Percentiles rank a stretch among this genome's conserved stretches.
Evolutionary conservation across 768 basidiomycete genomes (phyloP).

Genomic region (Macrocybe gigantea): DNA sequence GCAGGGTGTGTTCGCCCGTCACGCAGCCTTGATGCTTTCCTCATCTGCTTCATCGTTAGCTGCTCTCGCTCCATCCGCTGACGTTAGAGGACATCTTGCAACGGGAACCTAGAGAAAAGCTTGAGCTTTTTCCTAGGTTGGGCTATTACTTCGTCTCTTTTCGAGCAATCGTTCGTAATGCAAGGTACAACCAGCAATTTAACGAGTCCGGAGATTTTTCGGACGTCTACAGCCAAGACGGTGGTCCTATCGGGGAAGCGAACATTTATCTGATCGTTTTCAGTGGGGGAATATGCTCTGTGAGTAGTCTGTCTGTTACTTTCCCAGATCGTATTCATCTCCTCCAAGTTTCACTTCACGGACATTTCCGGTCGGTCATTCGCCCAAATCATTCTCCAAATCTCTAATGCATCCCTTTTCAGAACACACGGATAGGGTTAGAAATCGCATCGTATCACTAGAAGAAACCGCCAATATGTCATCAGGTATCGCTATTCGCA

Average conservation of each 20-base stretch:
- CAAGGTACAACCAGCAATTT: too few relatives aligned
- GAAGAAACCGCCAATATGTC: slow-evolving; percentile 63
- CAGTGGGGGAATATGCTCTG: slow-evolving; percentile 77
- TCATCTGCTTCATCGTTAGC: slow-evolving; percentile 30
- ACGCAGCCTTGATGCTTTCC: neutral
- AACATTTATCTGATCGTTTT: slow-evolving; percentile 91
- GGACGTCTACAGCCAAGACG: slow-evolving; percentile 20
- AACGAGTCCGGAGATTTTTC: too few relatives aligned
- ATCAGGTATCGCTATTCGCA: slow-evolving; percentile 46
- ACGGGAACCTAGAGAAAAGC: slow-evolving; percentile 87
- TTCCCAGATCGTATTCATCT: slow-evolving; percentile 1
- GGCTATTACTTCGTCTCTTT: slow-evolving; percentile 93
- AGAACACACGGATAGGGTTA: slow-evolving; percentile 77
- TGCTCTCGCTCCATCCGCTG: slow-evolving; percentile 84
- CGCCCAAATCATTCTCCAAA: neutral
- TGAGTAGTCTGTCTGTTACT: slow-evolving; percentile 25
- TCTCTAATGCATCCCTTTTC: neutral
- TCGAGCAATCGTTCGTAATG: slow-evolving; percentile 45
- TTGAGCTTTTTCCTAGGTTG: slow-evolving; percentile 80
- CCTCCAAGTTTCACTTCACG: slow-evolving; percentile 77
- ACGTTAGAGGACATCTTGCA: slow-evolving; percentile 92
- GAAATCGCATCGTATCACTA: slow-evolving; percentile 60
- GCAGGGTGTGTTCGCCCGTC: slow-evolving; percentile 49
- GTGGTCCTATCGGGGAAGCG: slow-evolving; percentile 59
- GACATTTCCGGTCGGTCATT: slow-evolving; percentile 58